Percentiles rank a stretch among this genome's conserved stretches.
phyloP scores from a whole-genome alignment of 1,284 basidiomycete species.

The Quambalaria eucalypti region DNA sequence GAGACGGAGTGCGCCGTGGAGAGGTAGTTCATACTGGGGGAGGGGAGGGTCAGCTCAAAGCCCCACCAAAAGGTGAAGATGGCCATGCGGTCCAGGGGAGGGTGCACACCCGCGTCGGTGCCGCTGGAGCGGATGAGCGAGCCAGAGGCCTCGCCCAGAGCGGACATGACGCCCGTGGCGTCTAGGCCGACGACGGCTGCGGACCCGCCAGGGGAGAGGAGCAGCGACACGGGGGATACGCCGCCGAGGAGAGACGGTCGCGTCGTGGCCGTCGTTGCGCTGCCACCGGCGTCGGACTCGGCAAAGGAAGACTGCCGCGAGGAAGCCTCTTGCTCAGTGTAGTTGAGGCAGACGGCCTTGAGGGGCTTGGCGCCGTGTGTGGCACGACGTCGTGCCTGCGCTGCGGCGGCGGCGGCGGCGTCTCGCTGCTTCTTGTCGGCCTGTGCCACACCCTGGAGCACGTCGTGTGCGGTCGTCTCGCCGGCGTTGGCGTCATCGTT shows the following conservation, averaged over 20 bases:
- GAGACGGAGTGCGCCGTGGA: slow-evolving; percentile 31
- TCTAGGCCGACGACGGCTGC: neutral
- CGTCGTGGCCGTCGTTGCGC: too few species aligned
- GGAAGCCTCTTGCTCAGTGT: neutral
- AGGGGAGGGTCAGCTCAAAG: slow-evolving; percentile 37
- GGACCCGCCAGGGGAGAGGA: too few species aligned
- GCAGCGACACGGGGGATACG: too few species aligned
- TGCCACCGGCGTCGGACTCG: neutral
- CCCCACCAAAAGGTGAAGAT: slow-evolving; percentile 43
- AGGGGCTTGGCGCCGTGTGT: neutral
- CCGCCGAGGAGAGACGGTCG: too few species aligned
- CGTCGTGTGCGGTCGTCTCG: neutral
- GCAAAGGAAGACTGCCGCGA: neutral
- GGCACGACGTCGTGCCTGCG: neutral
- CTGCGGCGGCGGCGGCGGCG: neutral
- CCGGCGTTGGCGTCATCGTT: neutral
- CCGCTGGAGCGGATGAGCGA: slow-evolving; percentile 16
- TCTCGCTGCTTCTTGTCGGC: neutral
- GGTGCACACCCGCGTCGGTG: slow-evolving; percentile 14
- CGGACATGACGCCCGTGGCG: slow-evolving; percentile 24
- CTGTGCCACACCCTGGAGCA: neutral
- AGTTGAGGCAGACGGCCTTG: neutral
- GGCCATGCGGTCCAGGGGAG: slow-evolving; percentile 35
- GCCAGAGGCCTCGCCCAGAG: slow-evolving; percentile 25
- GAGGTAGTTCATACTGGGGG: slow-evolving; percentile 31